Conservation (phyloP, 805 yeast species). For the Candida lessepsii region DNA sequence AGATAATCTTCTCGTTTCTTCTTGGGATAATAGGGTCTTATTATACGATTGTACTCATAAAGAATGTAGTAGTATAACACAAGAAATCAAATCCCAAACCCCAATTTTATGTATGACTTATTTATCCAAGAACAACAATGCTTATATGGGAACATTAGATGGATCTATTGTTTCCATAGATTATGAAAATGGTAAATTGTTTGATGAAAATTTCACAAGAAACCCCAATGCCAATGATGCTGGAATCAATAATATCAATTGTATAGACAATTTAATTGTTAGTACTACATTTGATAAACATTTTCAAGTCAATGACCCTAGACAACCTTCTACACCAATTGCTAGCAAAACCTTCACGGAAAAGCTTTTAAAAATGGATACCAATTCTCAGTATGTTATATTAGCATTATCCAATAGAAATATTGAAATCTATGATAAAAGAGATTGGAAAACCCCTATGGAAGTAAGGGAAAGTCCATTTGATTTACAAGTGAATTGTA, state of each 20-base stretch:
- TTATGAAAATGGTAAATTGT: slow-evolving; percentile 37
- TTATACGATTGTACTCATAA: slow-evolving; percentile 33
- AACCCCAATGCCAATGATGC: slow-evolving; percentile 16
- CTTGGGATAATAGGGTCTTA: slow-evolving; percentile 57
- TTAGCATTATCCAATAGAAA: slow-evolving; percentile 54
- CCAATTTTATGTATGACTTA: slow-evolving; percentile 31
- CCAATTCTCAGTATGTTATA: slow-evolving; percentile 42
- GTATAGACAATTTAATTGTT: slow-evolving; percentile 32
- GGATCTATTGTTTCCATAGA: slow-evolving; percentile 56
- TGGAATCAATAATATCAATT: slow-evolving; percentile 38
- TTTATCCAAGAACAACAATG: slow-evolving; percentile 22
- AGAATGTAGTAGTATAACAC: not conserved
- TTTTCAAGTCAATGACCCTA: slow-evolving; percentile 47
- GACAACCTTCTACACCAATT: slow-evolving; percentile 16
- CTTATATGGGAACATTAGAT: slow-evolving; percentile 51
- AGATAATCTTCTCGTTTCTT: slow-evolving; percentile 45
- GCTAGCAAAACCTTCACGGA: slow-evolving; percentile 28
- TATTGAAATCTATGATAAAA: slow-evolving; percentile 57
- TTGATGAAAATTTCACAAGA: slow-evolving; percentile 8
- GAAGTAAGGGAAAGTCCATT: slow-evolving; percentile 62
- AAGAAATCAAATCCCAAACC: slow-evolving; percentile 14
- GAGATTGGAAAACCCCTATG: slow-evolving; percentile 45
- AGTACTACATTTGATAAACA: slow-evolving; percentile 65
- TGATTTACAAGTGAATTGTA: slow-evolving; percentile 59
- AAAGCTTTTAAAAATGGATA: slow-evolving; percentile 65